Base-by-base conservation (phyloP, 805 yeast genomes). In the Yarrowia sp. region DNA sequence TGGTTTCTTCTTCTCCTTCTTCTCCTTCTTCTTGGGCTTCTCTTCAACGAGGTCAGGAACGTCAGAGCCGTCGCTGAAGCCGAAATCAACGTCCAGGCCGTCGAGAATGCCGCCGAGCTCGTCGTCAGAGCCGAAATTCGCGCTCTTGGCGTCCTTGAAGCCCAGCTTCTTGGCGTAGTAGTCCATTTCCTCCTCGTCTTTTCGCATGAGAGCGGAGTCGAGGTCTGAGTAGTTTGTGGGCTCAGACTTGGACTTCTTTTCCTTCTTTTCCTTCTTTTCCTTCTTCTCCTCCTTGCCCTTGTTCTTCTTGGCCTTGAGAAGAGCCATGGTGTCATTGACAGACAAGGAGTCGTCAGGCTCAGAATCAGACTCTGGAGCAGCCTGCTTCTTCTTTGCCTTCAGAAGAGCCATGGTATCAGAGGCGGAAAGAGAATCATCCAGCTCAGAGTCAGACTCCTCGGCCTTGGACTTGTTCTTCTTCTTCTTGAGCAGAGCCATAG, bases 151-250 rank as follows among this genome's bases (percentile, higher is more conserved):
- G 80, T 81, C 36, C 78, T 73, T 84, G 67, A 88, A 71, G 1
- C 96, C 96, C 9, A 92, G 77, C 68, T 88, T 86, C 65, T 86
- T 87, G 3, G 97, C 92, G 71, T 90, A 92, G 69, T 86, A 90
- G 42, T 81, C 83, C 74, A 88, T 85, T 61, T 92, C 96, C 62
- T 83, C 85, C 63, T 89, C 96, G 66, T 88, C 96, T 65, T 80
- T 78, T 51, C 76, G 74, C 66, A 81, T 69, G 32, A 80, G 73
- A 6, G 80, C 82, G 35, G 77, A 76, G 35, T 84, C 85, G 4
- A 78, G 77, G 1, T 81, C 76, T 6, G 73, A 68, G 65, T 53
- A 68, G 71, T n/a, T n/a, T n/a, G n/a, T n/a, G n/a, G n/a, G n/a
- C n/a, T n/a, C n/a, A n/a, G n/a, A n/a, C n/a, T n/a, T n/a, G n/a